A percentile compares a stretch with the other conserved stretches of the same genome.
Evolutionary conservation across 495 filamentous ascomycete genomes (phyloP).

Genomic region (Rusavskia elegans): DNA sequence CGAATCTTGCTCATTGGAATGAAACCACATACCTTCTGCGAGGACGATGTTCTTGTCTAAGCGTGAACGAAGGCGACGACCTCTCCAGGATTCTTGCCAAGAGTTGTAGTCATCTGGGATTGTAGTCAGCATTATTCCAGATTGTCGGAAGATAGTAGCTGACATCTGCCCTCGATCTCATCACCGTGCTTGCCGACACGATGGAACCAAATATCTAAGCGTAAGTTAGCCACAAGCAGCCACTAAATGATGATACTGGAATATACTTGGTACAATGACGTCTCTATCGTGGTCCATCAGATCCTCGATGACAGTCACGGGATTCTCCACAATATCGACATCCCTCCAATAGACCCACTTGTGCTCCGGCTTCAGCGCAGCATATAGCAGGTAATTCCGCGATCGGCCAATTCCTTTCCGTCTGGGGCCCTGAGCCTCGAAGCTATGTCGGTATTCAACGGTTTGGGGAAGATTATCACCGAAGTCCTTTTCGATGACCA

Average conservation of each 20-base stretch:
- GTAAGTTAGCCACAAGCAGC: neutral
- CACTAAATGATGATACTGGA: neutral
- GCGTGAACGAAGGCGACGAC: constrained; percentile 3
- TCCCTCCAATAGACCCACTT: constrained; percentile 83
- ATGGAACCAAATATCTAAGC: constrained; percentile 73
- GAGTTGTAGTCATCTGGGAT: constrained; percentile 13
- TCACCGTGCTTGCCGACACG: constrained; percentile 43
- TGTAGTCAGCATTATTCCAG: neutral
- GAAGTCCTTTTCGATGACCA: constrained; percentile 63
- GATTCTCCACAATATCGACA: constrained; percentile 66
- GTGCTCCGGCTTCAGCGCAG: constrained; percentile 59
- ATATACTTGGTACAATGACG: constrained; percentile 65
- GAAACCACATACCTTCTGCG: constrained; percentile 8
- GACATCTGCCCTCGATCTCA: constrained; percentile 71
- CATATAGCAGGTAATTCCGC: constrained; percentile 56
- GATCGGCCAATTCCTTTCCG: constrained; percentile 61
- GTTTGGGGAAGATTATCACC: constrained; percentile 40
- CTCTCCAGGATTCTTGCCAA: constrained; percentile 14
- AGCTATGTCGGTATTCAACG: constrained; percentile 55
- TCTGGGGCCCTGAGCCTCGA: constrained; percentile 55
- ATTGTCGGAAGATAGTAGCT: constrained; percentile 12
- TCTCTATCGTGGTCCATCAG: constrained; percentile 65
- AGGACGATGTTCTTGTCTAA: constrained; percentile 9
- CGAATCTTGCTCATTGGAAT: too few relatives aligned
- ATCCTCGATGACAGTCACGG: constrained; percentile 57